Conservation (phyloP, 129 eudicot genomes). For the Lactuca sativa region DNA sequence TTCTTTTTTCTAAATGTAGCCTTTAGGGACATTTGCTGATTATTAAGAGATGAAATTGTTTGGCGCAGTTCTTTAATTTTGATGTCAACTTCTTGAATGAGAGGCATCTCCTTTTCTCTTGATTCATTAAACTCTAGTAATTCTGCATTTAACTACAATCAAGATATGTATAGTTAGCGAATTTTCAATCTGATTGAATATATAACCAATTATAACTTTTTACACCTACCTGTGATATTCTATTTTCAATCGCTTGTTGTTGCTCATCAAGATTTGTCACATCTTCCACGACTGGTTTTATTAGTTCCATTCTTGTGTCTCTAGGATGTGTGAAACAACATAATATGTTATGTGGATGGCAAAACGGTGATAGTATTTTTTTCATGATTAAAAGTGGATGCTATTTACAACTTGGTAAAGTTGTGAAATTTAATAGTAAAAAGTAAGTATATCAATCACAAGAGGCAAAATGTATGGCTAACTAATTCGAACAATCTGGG, state of each 20-base stretch:
- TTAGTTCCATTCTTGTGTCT: slow-evolving; percentile 42
- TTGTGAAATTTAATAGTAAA: too few species aligned
- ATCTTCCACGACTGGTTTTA: slow-evolving; percentile 54
- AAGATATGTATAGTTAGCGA: not conserved
- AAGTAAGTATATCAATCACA: not conserved
- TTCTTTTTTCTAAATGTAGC: slow-evolving; percentile 53
- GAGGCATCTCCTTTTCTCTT: slow-evolving; percentile 74
- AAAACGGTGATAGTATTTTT: not conserved
- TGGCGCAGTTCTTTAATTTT: slow-evolving; percentile 69
- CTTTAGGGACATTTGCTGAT: slow-evolving; percentile 65
- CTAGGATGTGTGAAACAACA: slow-evolving; percentile 30
- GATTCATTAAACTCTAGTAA: slow-evolving; percentile 55
- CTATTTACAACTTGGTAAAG: not conserved
- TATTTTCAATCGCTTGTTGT: slow-evolving; percentile 43
- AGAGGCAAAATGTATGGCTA: not conserved
- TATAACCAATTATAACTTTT: not conserved
- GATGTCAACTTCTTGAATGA: slow-evolving; percentile 60
- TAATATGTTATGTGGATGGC: not conserved
- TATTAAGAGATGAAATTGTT: slow-evolving; percentile 57
- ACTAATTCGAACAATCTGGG: not conserved
- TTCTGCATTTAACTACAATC: slow-evolving; percentile 57
- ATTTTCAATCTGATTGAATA: not conserved
- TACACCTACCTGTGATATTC: slow-evolving; percentile 52
- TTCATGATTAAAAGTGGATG: not conserved
- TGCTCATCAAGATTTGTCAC: slow-evolving; percentile 47